A percentile compares a stretch with the other conserved stretches of the same genome.
These are phyloP conservation scores for Fraxinus ornus DNA, from an alignment of 305 asterid genomes.

Conservation along the genomic window DNA sequence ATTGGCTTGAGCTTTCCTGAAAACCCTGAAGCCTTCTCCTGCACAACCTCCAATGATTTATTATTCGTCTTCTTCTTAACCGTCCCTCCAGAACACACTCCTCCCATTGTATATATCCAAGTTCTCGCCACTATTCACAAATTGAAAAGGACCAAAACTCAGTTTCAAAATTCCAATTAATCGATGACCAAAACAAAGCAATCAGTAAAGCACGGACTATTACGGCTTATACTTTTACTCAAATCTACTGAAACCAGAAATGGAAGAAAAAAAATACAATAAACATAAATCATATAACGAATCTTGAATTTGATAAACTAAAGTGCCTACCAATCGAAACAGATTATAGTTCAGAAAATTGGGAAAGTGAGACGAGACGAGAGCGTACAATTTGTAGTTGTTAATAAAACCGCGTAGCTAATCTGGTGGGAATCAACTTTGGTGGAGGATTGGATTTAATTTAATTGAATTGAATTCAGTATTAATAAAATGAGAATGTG, in stretches of 20 bases:
- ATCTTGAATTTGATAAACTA: neutral
- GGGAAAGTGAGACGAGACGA: neutral
- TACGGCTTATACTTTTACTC: neutral
- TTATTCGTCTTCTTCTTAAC: constrained; percentile 41
- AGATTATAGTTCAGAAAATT: neutral
- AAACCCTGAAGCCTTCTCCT: constrained; percentile 53
- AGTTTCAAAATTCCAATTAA: neutral
- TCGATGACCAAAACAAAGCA: neutral
- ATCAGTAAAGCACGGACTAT: constrained; percentile 7
- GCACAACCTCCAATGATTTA: constrained; percentile 44
- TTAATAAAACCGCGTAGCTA: constrained; percentile 40
- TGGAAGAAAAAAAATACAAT: neutral
- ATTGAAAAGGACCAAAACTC: neutral
- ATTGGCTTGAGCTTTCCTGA: constrained; percentile 68
- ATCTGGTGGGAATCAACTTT: constrained; percentile 7
- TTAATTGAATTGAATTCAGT: constrained; percentile 24
- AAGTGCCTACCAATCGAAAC: constrained; percentile 19
- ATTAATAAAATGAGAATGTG: constrained; percentile 30
- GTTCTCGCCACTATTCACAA: constrained; percentile 30
- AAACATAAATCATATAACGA: neutral
- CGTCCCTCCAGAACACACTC: constrained; percentile 75
- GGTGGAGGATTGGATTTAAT: constrained; percentile 33
- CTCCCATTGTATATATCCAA: constrained; percentile 56
- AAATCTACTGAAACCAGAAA: neutral
- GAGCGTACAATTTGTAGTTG: constrained; percentile 7